Evolutionary conservation across 2,329 filamentous ascomycete genomes (phyloP), one percentile per base, ranked within the genome.

Genomic region (Sclerotinia spermophila): DNA sequence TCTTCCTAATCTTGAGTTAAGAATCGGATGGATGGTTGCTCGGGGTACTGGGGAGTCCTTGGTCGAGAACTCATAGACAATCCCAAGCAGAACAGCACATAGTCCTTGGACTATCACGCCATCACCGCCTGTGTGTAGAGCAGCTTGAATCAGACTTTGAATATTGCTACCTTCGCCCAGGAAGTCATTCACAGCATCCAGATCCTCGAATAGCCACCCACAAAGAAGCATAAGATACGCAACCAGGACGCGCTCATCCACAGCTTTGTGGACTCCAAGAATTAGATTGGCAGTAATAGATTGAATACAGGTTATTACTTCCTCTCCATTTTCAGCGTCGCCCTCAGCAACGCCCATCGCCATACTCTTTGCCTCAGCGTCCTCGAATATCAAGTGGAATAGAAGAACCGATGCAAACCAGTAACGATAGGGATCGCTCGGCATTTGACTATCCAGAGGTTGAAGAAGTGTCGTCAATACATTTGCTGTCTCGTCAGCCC

Each of bases 21-120:
- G 84, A 40, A 97, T 86, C 35, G 91, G 89, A 77, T 97, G 92
- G 59, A 99, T 83, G 15, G 91, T 94, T 35, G 89, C 85, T 72
- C 96, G 87, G 8, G 95, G 88, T 67, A 99, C 90, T 0, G 96
- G 93, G 0, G 95, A 98, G 81, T 99, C 96, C 79, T 97, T 97
- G 0, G 95, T 97, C 15, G 95, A 98, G 78, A 98, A 99, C 78
- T 99, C 96, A 79, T 98, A 99, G 6, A 96, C 86, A 30, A 96
- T 90, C 15, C 95, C 96, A 1, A 98, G 85, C 0, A 99, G 83
- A 79, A 94, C 89, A 24, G 94, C 91, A 79, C 92, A 93, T 19
- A 99, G 85, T 2, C 96, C 96, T 74, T 93, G 91, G 21, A 95
- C 85, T 44, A 97, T 83, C 30, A 87, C 83, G 71, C 89, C 89